These are phyloP conservation scores for Diplodia intermedia DNA, from an alignment of 2,329 filamentous ascomycete genomes.

Conservation along the genomic window DNA sequence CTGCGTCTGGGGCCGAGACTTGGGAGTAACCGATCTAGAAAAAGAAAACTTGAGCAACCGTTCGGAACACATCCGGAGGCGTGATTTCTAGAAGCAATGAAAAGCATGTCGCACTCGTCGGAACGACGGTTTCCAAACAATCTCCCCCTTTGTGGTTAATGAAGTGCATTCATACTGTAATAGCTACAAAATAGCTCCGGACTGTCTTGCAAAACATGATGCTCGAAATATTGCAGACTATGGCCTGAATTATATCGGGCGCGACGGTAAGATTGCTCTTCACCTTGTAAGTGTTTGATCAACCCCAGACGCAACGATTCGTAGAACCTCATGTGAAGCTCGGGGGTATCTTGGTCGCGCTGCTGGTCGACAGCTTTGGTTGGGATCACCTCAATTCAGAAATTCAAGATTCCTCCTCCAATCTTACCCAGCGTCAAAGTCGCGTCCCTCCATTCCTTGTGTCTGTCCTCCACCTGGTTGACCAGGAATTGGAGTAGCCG, in stretches of 20 bases:
- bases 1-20: not conserved
- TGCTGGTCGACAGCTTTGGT: not conserved
- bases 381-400: not conserved
- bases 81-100: not conserved
- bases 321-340: not conserved
- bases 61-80: not conserved
- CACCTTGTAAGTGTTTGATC: not conserved
- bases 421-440: conserved; percentile 11
- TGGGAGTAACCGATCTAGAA: not conserved
- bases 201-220: not conserved
- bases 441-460: conserved; percentile 15
- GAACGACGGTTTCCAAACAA: not conserved
- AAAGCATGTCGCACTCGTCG: not conserved
- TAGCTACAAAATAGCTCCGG: not conserved
- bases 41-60: not conserved
- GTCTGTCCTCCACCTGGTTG: not conserved
- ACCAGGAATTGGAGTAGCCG: conserved; percentile 1
- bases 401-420: not conserved
- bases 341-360: not conserved
- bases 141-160: not conserved
- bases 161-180: not conserved
- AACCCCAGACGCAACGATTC: not conserved
- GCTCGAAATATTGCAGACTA: not conserved
- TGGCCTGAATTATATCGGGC: not conserved
- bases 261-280: not conserved